Evolutionary conservation across 768 basidiomycete genomes (phyloP), one percentile per base, ranked within the genome.

Genomic region (Coprinellus aureogranulatus): DNA sequence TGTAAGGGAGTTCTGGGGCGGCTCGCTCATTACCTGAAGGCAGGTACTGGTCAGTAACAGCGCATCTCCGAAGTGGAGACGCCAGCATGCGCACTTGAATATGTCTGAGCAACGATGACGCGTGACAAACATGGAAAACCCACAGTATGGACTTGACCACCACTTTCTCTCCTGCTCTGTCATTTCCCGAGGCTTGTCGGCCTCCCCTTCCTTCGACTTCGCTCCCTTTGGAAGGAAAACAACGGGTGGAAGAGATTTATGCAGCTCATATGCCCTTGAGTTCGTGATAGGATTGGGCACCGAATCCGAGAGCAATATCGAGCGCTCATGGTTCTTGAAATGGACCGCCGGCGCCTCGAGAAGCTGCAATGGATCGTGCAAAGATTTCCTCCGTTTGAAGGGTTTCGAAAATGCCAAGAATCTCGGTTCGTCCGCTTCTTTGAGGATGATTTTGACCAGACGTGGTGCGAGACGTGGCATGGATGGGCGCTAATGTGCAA

Each of bases 71-170:
- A 26, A 55, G 47, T 23, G 62, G 58, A 16, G 62, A 53, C 1
- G 59, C 54, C 27, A 61, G 57, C 59, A 63, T 63, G 55, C 63
- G 63, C 30, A 67, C 65, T 67, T 53, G 4, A n/a, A 16, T 27
- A 45, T 41, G 41, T 34, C 22, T 44, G 42, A 53, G 42, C 23
- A 5, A 22, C 44, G 4, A 27, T 23, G 39, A 44, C 48, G 51
- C 26, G 23, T 23, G 20, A 23, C 14, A 45, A 46, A 26, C 42
- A 48, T 14, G 8, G 23, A 22, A 22, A 31, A 75, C 78, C 53
- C 72, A 92, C 90, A 76, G 70, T 91, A 93, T 54, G 90, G 89
- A 66, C 83, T 89, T 11, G 88, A 79, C 83, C 82, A 87, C 83
- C 86, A 89, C 26, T 69, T 68, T 61, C 81, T 74, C 72, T 92